Evolutionary conservation across 768 basidiomycete species (phyloP).

Genomic region (Tulasnella calospora): DNA sequence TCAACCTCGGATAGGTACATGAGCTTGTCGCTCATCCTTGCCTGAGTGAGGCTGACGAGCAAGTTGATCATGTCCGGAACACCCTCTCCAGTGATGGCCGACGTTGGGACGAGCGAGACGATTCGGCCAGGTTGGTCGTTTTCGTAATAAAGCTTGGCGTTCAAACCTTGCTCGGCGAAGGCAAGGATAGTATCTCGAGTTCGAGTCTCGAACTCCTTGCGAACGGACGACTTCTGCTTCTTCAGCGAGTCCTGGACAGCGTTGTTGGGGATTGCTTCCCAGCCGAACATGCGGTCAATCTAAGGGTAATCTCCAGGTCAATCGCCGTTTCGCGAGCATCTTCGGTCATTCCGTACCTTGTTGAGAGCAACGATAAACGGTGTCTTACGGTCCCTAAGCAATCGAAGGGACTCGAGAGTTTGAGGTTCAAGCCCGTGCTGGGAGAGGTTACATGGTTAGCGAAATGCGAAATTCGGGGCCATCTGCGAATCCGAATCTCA

Average conservation of each 20-base stretch:
- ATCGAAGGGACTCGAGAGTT: conserved; percentile 89
- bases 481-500: conserved; percentile 35
- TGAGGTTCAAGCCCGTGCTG: conserved; percentile 98
- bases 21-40: conserved; percentile 92
- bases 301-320: conserved; percentile 35
- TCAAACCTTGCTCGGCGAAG: conserved; percentile 97
- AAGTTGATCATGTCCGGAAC: conserved; percentile 99
- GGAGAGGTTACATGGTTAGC: conserved; percentile 13
- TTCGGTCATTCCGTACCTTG: conserved; percentile 52
- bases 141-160: conserved; percentile 92
- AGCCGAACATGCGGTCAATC: conserved; percentile 98
- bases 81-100: conserved; percentile 96
- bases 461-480: not conserved
- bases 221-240: conserved; percentile 70
- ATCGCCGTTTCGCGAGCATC: conserved; percentile 12
- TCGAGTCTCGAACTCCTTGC: conserved; percentile 90
- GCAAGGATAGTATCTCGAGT: conserved; percentile 78
- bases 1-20: conserved; percentile 98
- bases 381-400: conserved; percentile 88
- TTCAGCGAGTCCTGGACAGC: conserved; percentile 88
- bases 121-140: conserved; percentile 93
- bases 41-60: conserved; percentile 92
- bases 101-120: conserved; percentile 95
- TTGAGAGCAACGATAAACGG: conserved; percentile 99
- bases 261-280: conserved; percentile 85